Evolutionary conservation across 257 asterid species (phyloP), one percentile per base, ranked within the genome.

Genomic region (Fraxinus quadrangulata): DNA sequence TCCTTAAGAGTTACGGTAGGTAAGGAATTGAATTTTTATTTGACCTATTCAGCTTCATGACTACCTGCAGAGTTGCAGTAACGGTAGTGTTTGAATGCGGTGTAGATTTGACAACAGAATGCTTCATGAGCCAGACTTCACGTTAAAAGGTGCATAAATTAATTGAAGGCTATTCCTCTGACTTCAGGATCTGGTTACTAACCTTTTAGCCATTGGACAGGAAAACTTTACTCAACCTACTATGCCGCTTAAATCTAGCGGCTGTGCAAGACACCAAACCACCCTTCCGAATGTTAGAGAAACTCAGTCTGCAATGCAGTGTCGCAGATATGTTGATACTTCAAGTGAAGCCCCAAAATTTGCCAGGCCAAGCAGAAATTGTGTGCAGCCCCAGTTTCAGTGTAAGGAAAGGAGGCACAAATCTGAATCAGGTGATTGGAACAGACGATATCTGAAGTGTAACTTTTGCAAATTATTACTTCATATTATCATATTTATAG

Each of bases 91-190:
- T 73, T 86, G 83, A 85, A 83, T 77, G 70, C 91, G 45, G 89
- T 84, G 85, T 78, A 90, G 98, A 79, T 51, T 85, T 23, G 98
- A 93, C 86, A 90, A 87, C 87, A 86, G 84, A 84, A 80, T 79
- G 89, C 96, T 85, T 84, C 90, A 91, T 90, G 96, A 91, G 93
- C 80, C 97, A 71, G 73, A 85, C 86, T 51, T 81, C 96, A 76
- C 69, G 11, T 33, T 83, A 83, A 71, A 89, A 85, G 91, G 94
- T 87, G 8, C 19, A 28, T 19, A 39, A 6, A 72, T 17, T 36
- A 31, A 23, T 54, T 19, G n/a, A 37, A 51, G 7, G 4, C 6
- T 36, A 2, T 36, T 69, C 33, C 51, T 72, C 5, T 12, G 72
- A n/a, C 24, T 21, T 3, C 17, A 5, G 31, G 45, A 33, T 76